phyloP scores from a whole-genome alignment of 306 rosid genomes.

The cucumber (Cucumis sativus) region DNA sequence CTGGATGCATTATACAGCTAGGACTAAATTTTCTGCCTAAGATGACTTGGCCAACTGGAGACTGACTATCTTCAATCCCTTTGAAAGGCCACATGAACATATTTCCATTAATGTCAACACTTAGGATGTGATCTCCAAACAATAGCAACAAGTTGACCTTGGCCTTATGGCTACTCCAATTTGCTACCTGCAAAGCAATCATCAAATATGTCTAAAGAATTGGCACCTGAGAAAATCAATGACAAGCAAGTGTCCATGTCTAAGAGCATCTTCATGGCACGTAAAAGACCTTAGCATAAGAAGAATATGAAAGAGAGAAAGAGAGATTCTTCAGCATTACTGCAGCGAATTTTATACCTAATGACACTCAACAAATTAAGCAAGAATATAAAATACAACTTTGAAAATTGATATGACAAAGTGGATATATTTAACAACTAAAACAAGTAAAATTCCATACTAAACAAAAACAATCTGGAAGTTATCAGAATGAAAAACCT shows the following conservation, averaged over 20 bases:
- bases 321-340: not conserved
- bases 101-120: constrained; percentile 51
- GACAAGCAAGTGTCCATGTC: not conserved
- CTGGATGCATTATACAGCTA: constrained; percentile 78
- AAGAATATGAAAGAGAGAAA: not conserved
- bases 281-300: not conserved
- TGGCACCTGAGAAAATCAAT: not conserved
- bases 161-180: constrained; percentile 58
- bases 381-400: not conserved
- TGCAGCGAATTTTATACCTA: not conserved
- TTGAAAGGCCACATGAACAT: constrained; percentile 76
- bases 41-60: constrained; percentile 43
- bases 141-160: constrained; percentile 54
- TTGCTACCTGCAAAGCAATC: constrained; percentile 41
- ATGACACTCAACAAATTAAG: not conserved
- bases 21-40: constrained; percentile 42
- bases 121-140: constrained; percentile 72
- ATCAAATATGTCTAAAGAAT: not conserved
- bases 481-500: not conserved
- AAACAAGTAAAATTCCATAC: not conserved
- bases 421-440: not conserved
- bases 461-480: not conserved
- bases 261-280: not conserved
- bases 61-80: constrained; percentile 39
- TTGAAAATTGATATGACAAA: not conserved